These are phyloP conservation scores for Teratosphaeria gauchensis DNA, from an alignment of 2,329 filamentous ascomycete genomes.

Conservation along the genomic window DNA sequence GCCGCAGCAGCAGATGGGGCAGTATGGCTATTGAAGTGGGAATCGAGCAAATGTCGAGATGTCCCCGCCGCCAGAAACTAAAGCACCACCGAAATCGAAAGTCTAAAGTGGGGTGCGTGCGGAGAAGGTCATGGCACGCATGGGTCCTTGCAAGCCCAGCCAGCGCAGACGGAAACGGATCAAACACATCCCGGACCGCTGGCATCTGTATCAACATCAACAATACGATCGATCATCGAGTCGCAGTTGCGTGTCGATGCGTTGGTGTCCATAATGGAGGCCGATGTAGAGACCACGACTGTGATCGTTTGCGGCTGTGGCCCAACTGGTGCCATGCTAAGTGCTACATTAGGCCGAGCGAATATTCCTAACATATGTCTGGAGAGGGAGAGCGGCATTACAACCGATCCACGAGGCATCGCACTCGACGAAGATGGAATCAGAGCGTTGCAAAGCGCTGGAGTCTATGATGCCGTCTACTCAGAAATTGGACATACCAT, in stretches of 20 bases:
- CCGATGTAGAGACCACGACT: not conserved
- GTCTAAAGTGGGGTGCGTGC: not conserved
- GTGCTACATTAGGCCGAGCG: not conserved
- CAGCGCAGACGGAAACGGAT: not conserved
- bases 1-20: not conserved
- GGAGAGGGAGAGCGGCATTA: not conserved
- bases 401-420: constrained; percentile 2
- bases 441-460: constrained; percentile 1
- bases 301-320: constrained; percentile 5
- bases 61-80: not conserved
- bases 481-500: not conserved
- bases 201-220: not conserved
- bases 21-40: not conserved
- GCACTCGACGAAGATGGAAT: constrained; percentile 4
- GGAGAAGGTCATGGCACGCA: not conserved
- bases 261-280: not conserved
- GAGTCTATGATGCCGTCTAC: not conserved
- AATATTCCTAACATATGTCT: constrained; percentile 1
- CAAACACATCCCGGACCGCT: not conserved
- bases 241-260: not conserved
- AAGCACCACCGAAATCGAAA: not conserved
- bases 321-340: constrained; percentile 6
- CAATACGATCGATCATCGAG: not conserved
- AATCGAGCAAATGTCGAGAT: not conserved
- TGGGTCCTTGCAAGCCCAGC: not conserved